Percentiles rank a stretch among this genome's conserved stretches.
Evolutionary conservation across 2,329 filamentous ascomycete genomes (phyloP).

Genomic region (Ampelomyces quisqualis): DNA sequence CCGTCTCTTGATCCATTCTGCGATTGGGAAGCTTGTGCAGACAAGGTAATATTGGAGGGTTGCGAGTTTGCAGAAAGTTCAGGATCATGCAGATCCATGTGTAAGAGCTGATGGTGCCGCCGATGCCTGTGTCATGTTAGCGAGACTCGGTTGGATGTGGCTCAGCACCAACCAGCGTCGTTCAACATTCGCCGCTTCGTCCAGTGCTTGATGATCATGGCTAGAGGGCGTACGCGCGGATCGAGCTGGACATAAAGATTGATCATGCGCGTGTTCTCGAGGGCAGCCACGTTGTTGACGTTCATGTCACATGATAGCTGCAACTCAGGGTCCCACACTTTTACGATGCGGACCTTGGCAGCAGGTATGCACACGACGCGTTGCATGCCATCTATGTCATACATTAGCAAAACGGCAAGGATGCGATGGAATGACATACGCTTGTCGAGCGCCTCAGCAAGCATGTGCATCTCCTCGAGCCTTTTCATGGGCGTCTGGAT

Average conservation of each 20-base stretch:
- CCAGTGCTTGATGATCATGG: constrained; percentile 98
- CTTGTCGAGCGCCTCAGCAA: constrained; percentile 81
- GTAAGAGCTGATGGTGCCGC: constrained; percentile 94
- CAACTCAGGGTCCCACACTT: constrained; percentile 95
- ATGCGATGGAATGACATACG: constrained; percentile 59
- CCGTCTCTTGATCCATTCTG: constrained; percentile 62
- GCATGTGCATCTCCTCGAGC: constrained; percentile 83
- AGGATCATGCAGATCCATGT: constrained; percentile 99
- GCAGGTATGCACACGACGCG: constrained; percentile 91
- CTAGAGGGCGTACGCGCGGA: constrained; percentile 82
- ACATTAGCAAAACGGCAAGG: constrained; percentile 34
- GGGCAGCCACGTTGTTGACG: constrained; percentile 91
- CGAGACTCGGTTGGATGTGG: constrained; percentile 7
- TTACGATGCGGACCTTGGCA: constrained; percentile 97
- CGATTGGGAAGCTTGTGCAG: constrained; percentile 73
- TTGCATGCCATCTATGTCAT: constrained; percentile 88
- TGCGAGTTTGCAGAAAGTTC: constrained; percentile 86
- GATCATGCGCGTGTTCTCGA: constrained; percentile 98
- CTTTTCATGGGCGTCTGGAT: constrained; percentile 89
- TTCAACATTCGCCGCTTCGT: constrained; percentile 90
- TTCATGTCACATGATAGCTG: constrained; percentile 94
- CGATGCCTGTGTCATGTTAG: constrained; percentile 60
- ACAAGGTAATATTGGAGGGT: constrained; percentile 79
- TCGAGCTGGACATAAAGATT: constrained; percentile 95
- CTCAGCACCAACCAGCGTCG: constrained; percentile 78